Base-by-base conservation (phyloP, 2,329 filamentous ascomycete species). In the Calonectria ilicicola region DNA sequence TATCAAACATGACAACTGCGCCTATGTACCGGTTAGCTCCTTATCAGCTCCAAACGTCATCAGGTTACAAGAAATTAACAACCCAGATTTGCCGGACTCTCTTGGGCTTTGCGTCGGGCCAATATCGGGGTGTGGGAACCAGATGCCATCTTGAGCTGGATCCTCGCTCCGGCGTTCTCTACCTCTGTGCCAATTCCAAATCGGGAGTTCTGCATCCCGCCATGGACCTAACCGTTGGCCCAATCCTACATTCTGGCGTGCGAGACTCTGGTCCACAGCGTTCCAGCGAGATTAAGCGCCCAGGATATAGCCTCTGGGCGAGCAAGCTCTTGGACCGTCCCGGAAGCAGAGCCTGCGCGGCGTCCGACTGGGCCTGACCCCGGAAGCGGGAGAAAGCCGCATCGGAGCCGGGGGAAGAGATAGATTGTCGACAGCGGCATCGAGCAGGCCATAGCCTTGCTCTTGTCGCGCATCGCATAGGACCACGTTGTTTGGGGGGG, bases 261-360 rank as follows among this genome's bases (percentile, higher is more conserved):
- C 69, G 70, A 76, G 69, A 60, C 75, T 44, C 72, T 67, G 67
- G 77, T 53, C 67, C 73, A 72, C 70, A 70, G 53, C 74, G 72
- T 76, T 76, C 62, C 72, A 76, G 70, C 64, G 70, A 73, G 46
- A 78, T 75, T 77, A 79, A 79, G 77, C 77, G 77, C 77, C 60
- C 65, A 70, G 74, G 70, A 76, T 74, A 74, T 58, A 67, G 67
- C 32, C 65, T 60, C n/a, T 63, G 66, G 65, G 27, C 53, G 47
- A 29, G 46, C 44, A 63, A 49, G 64, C 56, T 53, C 63, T 32
- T 58, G 53, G 19, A 32, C 49, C 53, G 65, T 58, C 58, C 68
- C 68, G 68, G 62, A 70, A 69, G 29, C 67, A 69, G 49, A 44
- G 58, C 56, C 40, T 49, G 67, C 35, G 35, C 58, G 27, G 56